A percentile compares a stretch with the other conserved stretches of the same genome.
phyloP scores from a whole-genome alignment of 2,329 filamentous ascomycete species.

The Rhinocladiella similis region DNA sequence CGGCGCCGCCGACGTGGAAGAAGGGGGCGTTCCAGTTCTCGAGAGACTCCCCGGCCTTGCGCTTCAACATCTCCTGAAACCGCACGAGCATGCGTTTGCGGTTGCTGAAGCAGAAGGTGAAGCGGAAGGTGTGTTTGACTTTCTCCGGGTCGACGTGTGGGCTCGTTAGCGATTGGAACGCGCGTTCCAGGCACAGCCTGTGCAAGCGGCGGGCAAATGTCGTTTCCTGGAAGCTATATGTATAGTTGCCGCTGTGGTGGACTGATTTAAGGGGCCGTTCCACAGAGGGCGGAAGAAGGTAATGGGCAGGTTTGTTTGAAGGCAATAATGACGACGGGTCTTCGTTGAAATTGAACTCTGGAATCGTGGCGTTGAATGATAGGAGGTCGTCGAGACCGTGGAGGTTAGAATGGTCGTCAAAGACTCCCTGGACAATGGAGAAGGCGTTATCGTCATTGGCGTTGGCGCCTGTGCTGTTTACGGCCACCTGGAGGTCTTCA shows the following conservation, averaged over 20 bases:
- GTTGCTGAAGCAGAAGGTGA: slow-evolving; percentile 62
- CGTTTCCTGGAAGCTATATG: slow-evolving; percentile 63
- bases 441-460: slow-evolving; percentile 3
- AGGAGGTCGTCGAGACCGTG: slow-evolving; percentile 19
- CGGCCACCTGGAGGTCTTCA: too few relatives aligned
- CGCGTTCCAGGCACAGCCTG: slow-evolving; percentile 64
- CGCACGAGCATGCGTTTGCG: slow-evolving; percentile 40
- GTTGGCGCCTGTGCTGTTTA: slow-evolving; percentile 11
- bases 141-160: slow-evolving; percentile 48
- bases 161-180: slow-evolving; percentile 42
- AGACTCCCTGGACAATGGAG: slow-evolving; percentile 5
- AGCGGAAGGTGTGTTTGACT: slow-evolving; percentile 65
- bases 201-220: slow-evolving; percentile 72
- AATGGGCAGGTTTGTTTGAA: slow-evolving; percentile 15
- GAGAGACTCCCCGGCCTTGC: slow-evolving; percentile 50
- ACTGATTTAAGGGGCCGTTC: slow-evolving; percentile 27
- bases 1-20: slow-evolving; percentile 66
- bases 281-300: not conserved
- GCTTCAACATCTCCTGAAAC: slow-evolving; percentile 41
- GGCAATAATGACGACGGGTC: not conserved
- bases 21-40: slow-evolving; percentile 63
- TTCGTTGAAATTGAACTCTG: slow-evolving; percentile 17
- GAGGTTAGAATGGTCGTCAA: slow-evolving; percentile 16
- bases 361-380: slow-evolving; percentile 18
- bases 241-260: slow-evolving; percentile 42